phyloP scores from a whole-genome alignment of 371 early-diverging fungal species.

The Rhizopus stolonifer region DNA sequence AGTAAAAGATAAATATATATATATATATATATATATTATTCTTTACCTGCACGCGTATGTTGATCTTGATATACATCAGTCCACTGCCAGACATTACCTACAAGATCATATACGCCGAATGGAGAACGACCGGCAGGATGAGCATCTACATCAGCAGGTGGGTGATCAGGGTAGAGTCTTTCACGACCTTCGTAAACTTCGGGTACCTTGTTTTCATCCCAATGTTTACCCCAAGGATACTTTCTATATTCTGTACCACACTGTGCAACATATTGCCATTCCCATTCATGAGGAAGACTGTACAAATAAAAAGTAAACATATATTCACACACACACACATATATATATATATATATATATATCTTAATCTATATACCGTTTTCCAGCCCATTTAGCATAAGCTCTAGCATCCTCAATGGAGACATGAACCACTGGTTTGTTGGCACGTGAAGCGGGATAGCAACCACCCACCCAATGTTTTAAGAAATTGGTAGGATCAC shows the following conservation, averaged over 20 bases:
- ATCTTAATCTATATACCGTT: constrained; percentile 20
- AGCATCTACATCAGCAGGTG: constrained; percentile 33
- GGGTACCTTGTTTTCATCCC: constrained; percentile 26
- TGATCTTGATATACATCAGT: constrained; percentile 32
- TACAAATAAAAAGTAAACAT: no score
- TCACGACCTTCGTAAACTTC: constrained; percentile 29
- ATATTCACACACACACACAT: no score
- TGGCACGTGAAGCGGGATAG: constrained; percentile 24
- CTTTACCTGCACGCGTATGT: constrained; percentile 25
- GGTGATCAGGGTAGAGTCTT: constrained; percentile 30
- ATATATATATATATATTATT: background rate
- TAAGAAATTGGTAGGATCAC: constrained; percentile 31
- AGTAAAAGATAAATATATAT: no score
- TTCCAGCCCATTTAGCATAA: constrained; percentile 35
- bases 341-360: no score
- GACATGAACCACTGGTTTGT: constrained; percentile 33
- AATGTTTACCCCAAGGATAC: constrained; percentile 31
- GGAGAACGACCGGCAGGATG: constrained; percentile 22
- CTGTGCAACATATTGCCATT: constrained; percentile 37
- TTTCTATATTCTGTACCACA: constrained; percentile 24
- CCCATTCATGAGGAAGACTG: constrained; percentile 37
- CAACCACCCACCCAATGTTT: constrained; percentile 32
- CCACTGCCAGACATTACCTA: constrained; percentile 36
- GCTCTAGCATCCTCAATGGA: constrained; percentile 35
- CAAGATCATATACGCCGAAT: constrained; percentile 32